phyloP scores from a whole-genome alignment of 768 basidiomycete species.

The Termitomyces sp. region DNA sequence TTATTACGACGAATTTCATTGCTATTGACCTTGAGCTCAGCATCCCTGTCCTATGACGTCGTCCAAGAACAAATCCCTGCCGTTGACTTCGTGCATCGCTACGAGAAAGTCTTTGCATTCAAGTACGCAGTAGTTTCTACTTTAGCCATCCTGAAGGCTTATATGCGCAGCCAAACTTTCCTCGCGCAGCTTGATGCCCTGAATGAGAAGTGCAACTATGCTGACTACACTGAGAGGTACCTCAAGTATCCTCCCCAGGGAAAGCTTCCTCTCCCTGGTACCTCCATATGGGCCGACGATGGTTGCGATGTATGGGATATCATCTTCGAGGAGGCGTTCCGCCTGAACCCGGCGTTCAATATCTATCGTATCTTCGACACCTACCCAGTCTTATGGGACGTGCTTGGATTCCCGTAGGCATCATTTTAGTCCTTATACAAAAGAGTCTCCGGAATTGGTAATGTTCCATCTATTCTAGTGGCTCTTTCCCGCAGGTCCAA shows the following conservation, averaged over 20 bases:
- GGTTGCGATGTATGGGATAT: background rate
- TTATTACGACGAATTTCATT: too few relatives aligned
- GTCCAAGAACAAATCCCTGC: background rate
- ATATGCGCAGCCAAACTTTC: background rate
- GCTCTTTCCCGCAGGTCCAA: background rate
- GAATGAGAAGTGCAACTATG: background rate
- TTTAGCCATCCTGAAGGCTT: background rate
- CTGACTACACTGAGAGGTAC: background rate
- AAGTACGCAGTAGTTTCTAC: background rate
- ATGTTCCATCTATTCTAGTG: background rate
- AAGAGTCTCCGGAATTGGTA: background rate
- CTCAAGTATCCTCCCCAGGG: background rate
- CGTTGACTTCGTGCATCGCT: background rate
- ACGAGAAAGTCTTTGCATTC: background rate
- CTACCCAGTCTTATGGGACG: background rate
- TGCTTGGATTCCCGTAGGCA: background rate
- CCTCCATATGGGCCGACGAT: background rate
- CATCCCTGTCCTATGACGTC: background rate
- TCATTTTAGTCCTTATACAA: background rate
- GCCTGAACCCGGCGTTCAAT: background rate
- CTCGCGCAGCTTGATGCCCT: background rate
- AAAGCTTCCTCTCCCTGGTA: background rate
- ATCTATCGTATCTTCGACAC: background rate
- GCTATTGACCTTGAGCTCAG: background rate
- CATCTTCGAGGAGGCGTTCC: background rate